Percentiles rank a stretch among this genome's conserved stretches.
These are phyloP conservation scores for Fusarium nisikadoi DNA, from an alignment of 2,329 filamentous ascomycete species.

Conservation along the genomic window DNA sequence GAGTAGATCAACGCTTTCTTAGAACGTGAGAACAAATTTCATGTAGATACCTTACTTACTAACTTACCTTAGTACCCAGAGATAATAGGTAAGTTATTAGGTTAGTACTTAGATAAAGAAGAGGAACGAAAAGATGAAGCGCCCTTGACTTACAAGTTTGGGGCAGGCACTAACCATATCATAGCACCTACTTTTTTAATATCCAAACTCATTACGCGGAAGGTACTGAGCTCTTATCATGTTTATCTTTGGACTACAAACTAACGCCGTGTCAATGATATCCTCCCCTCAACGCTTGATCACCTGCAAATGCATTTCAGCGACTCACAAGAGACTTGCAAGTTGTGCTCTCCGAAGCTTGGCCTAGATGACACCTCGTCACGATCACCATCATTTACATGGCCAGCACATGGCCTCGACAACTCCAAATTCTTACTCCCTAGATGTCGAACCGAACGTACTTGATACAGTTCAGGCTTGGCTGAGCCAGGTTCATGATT, in stretches of 20 bases:
- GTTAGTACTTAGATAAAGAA: not conserved
- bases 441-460: not conserved
- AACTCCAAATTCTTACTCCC: not conserved
- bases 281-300: not conserved
- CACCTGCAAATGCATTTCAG: not conserved
- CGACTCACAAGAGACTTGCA: not conserved
- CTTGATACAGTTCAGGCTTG: conserved; percentile 20
- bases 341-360: not conserved
- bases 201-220: not conserved
- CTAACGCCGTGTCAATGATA: too few relatives aligned
- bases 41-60: not conserved
- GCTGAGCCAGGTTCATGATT: conserved; percentile 4
- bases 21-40: not conserved
- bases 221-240: not conserved
- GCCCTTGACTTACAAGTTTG: not conserved
- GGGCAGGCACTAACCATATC: not conserved
- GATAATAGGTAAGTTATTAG: too few relatives aligned
- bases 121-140: not conserved
- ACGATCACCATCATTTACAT: not conserved
- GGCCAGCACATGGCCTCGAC: not conserved
- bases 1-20: not conserved
- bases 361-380: conserved; percentile 13
- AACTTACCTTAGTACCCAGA: too few relatives aligned
- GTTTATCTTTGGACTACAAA: not conserved
- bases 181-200: not conserved